phyloP scores from a whole-genome alignment of 495 filamentous ascomycete species.

The Penicillium manginii region DNA sequence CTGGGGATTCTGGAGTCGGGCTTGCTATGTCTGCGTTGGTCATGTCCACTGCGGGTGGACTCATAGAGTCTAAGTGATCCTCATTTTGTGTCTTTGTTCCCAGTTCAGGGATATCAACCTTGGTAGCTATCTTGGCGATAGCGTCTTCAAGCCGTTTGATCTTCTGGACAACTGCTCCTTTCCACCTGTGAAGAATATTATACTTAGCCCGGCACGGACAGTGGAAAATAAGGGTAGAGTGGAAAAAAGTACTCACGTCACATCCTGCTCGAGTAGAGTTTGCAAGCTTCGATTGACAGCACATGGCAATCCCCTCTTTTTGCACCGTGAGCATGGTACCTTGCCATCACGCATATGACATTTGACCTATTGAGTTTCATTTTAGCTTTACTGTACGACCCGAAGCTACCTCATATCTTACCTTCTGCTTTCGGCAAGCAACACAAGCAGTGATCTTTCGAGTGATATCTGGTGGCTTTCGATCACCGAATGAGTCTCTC shows the following conservation, averaged over 20 bases:
- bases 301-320: slow-evolving; percentile 34
- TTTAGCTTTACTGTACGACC: background rate
- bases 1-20: background rate
- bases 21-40: slow-evolving; percentile 1
- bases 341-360: slow-evolving; percentile 45
- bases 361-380: slow-evolving; percentile 38
- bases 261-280: slow-evolving; percentile 40
- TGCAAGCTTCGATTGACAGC: slow-evolving; percentile 41
- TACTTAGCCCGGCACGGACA: background rate
- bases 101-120: slow-evolving; percentile 31
- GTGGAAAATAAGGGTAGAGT: background rate
- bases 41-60: slow-evolving; percentile 11
- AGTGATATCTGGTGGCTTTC: slow-evolving; percentile 40
- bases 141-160: slow-evolving; percentile 30
- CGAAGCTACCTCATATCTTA: slow-evolving; percentile 3
- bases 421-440: slow-evolving; percentile 45
- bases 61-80: slow-evolving; percentile 2
- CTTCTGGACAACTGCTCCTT: slow-evolving; percentile 28
- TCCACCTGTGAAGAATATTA: slow-evolving; percentile 33
- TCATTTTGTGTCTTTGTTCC: slow-evolving; percentile 11
- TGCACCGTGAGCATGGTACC: slow-evolving; percentile 35
- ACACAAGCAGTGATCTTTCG: slow-evolving; percentile 46
- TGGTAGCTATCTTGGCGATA: slow-evolving; percentile 25
- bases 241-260: slow-evolving; percentile 24
- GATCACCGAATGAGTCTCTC: slow-evolving; percentile 39